Conservation (phyloP, 2,329 filamentous ascomycete genomes). For the Sarocladium oryzae region DNA sequence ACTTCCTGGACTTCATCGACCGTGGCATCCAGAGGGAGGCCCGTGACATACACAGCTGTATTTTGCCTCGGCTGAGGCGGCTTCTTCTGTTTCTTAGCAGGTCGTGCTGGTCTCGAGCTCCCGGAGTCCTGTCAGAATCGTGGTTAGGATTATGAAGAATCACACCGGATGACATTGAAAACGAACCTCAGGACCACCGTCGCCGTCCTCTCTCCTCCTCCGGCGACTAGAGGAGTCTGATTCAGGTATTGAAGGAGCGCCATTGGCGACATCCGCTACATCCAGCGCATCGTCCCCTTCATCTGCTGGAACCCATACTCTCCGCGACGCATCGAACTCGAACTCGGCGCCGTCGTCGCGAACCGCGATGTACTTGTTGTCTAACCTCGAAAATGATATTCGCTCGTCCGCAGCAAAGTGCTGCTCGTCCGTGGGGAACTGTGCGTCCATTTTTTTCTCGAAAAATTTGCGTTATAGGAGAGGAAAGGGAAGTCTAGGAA, state of each 20-base stretch:
- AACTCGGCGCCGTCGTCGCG: slow-evolving; percentile 80
- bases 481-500: background rate
- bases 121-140: slow-evolving; percentile 24
- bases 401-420: slow-evolving; percentile 73
- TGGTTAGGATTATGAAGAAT: background rate
- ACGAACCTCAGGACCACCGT: slow-evolving; percentile 9
- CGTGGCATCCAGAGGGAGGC: slow-evolving; percentile 72
- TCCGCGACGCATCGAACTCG: slow-evolving; percentile 66
- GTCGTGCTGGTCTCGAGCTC: slow-evolving; percentile 30
- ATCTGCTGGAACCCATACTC: slow-evolving; percentile 68
- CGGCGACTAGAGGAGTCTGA: background rate
- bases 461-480: background rate
- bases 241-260: slow-evolving; percentile 10
- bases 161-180: slow-evolving; percentile 15
- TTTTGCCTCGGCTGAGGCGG: slow-evolving; percentile 58
- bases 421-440: slow-evolving; percentile 53
- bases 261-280: slow-evolving; percentile 15
- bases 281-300: slow-evolving; percentile 24
- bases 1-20: slow-evolving; percentile 73
- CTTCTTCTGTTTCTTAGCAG: slow-evolving; percentile 40
- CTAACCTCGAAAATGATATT: slow-evolving; percentile 79
- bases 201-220: slow-evolving; percentile 3
- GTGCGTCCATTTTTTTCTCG: slow-evolving; percentile 25
- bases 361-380: slow-evolving; percentile 77
- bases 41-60: slow-evolving; percentile 87